phyloP scores from a whole-genome alignment of 2,329 filamentous ascomycete species.

The Westerdykella aurantiaca region DNA sequence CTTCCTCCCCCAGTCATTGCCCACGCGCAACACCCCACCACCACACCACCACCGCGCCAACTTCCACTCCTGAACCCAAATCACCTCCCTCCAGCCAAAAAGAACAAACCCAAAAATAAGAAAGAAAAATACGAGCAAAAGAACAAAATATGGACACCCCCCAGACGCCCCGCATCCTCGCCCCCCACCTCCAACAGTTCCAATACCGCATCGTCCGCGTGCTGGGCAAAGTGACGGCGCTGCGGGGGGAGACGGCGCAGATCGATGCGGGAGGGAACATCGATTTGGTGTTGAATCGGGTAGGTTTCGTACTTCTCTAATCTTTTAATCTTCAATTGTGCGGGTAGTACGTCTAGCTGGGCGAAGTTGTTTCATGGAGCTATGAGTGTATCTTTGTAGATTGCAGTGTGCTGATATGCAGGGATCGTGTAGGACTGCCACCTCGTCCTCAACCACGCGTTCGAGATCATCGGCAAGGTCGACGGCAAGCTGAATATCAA shows the following conservation, averaged over 20 bases:
- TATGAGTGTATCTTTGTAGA: too few relatives aligned
- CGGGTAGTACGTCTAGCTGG: too few relatives aligned
- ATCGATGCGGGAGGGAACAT: conserved; percentile 76
- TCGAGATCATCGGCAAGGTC: conserved; percentile 76
- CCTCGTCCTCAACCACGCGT: conserved; percentile 62
- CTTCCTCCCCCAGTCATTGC: too few relatives aligned
- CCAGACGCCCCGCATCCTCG: conserved; percentile 72
- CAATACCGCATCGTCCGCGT: conserved; percentile 68
- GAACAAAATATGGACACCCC: conserved; percentile 32
- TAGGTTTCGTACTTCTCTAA: conserved; percentile 38
- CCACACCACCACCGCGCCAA: too few relatives aligned
- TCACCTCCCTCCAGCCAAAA: too few relatives aligned
- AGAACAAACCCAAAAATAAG: too few relatives aligned
- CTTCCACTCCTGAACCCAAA: too few relatives aligned
- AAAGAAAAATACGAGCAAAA: not conserved
- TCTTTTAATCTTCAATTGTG: too few relatives aligned
- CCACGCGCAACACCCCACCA: too few relatives aligned
- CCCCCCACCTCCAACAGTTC: conserved; percentile 71
- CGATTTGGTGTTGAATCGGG: conserved; percentile 66
- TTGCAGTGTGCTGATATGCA: not conserved
- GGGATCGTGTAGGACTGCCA: conserved; percentile 56
- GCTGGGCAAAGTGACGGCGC: conserved; percentile 74
- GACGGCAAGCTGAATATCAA: conserved; percentile 66
- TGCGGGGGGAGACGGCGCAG: conserved; percentile 73
- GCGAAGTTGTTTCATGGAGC: too few relatives aligned